phyloP scores from a whole-genome alignment of 768 basidiomycete genomes.

The Agrocybe praecox region DNA sequence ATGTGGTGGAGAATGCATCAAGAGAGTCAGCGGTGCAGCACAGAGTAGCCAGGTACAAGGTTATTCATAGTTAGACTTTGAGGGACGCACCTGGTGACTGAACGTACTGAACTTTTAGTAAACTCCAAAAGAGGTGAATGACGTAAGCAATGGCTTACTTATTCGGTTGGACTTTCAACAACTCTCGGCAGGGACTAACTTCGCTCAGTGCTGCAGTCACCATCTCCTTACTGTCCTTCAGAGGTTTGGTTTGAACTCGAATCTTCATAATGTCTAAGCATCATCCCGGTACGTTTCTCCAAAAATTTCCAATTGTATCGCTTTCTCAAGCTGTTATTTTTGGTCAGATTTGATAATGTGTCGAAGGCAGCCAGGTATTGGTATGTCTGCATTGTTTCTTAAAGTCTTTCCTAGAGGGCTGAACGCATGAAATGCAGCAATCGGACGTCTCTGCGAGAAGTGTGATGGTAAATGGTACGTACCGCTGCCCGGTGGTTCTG shows the following conservation, averaged over 20 bases:
- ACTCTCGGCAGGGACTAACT: too few species aligned
- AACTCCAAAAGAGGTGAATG: neutral
- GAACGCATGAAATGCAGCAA: conserved; percentile 54
- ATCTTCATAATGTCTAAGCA: conserved; percentile 77
- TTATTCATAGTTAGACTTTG: too few species aligned
- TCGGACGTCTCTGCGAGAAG: conserved; percentile 97
- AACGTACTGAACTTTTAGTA: too few species aligned
- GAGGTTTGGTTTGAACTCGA: neutral
- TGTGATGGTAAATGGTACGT: conserved; percentile 98
- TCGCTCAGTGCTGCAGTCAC: too few species aligned
- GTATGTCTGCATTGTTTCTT: conserved; percentile 37
- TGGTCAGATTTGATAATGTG: conserved; percentile 94
- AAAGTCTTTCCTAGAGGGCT: neutral
- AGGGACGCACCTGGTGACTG: too few species aligned
- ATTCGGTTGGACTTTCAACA: neutral
- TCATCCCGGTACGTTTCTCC: conserved; percentile 64
- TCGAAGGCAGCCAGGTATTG: conserved; percentile 95
- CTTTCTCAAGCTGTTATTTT: conserved; percentile 4
- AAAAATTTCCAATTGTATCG: neutral
- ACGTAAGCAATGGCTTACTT: neutral
- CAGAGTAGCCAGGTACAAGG: too few species aligned
- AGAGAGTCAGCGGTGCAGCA: too few species aligned
- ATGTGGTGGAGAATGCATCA: too few species aligned
- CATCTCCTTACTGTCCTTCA: too few species aligned
- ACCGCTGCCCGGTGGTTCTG: neutral